phyloP scores from a whole-genome alignment of 2,329 filamentous ascomycete species.

The Beauveria sp. region DNA sequence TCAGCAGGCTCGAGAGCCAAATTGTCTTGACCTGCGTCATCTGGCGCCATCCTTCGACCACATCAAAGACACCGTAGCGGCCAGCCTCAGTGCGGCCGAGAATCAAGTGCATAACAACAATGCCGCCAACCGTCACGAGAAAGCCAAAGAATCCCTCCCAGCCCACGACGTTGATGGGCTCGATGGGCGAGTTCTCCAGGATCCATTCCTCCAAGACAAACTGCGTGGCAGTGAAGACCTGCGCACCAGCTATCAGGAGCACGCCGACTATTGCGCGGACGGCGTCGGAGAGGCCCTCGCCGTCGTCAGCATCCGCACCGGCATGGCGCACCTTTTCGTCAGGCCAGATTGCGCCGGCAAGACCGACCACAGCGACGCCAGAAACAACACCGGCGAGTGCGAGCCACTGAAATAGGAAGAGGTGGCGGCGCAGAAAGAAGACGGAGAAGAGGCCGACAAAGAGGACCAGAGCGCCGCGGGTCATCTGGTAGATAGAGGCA shows the following conservation, averaged over 20 bases:
- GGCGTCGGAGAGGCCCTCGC: conserved; percentile 29
- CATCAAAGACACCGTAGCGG: conserved; percentile 79
- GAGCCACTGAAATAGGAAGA: conserved; percentile 87
- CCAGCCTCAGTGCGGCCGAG: conserved; percentile 71
- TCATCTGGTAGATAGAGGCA: conserved; percentile 98
- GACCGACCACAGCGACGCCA: conserved; percentile 82
- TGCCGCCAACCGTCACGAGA: conserved; percentile 65
- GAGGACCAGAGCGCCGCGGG: conserved; percentile 82
- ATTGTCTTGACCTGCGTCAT: conserved; percentile 66
- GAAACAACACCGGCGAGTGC: conserved; percentile 78
- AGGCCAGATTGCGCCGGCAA: conserved; percentile 76
- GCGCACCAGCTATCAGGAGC: conserved; percentile 82
- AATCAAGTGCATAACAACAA: conserved; percentile 70
- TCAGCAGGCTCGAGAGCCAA: conserved; percentile 70
- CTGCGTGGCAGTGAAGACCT: conserved; percentile 94
- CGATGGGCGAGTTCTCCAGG: conserved; percentile 55
- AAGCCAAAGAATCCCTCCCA: conserved; percentile 97
- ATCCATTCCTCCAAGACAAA: conserved; percentile 96
- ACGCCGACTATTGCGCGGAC: conserved; percentile 69
- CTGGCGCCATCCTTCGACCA: conserved; percentile 75
- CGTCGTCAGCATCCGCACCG: conserved; percentile 20
- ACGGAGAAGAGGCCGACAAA: conserved; percentile 97
- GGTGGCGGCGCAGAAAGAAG: conserved; percentile 70
- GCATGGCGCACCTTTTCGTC: conserved; percentile 44
- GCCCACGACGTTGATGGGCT: conserved; percentile 84